A percentile compares a stretch with the other conserved stretches of the same genome.
Evolutionary conservation across 805 yeast genomes (phyloP).

Genomic region (Starmera caribaea): DNA sequence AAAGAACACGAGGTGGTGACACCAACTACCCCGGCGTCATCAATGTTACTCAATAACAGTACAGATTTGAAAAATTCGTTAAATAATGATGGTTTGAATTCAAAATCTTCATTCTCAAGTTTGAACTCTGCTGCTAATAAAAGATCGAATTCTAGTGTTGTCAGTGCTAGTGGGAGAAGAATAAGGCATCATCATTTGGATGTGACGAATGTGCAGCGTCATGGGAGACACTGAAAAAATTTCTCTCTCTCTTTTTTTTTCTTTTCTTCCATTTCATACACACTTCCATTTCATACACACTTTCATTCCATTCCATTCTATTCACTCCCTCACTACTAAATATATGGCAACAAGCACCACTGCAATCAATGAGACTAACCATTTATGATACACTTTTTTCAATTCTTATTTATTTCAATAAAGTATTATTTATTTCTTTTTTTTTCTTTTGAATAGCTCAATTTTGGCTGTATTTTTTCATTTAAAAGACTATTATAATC

Average conservation of each 20-base stretch:
- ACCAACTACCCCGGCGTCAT: not conserved
- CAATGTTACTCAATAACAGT: not conserved
- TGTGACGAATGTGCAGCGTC: slow-evolving; percentile 8
- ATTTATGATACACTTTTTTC: no score
- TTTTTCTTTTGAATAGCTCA: no score
- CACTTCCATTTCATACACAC: no score
- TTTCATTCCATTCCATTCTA: no score
- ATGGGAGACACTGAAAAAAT: slow-evolving; percentile 1
- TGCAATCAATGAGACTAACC: no score
- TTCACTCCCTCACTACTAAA: not conserved
- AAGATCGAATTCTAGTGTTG: slow-evolving; percentile 1
- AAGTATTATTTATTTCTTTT: no score
- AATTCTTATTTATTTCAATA: no score
- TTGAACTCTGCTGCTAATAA: slow-evolving; percentile 7
- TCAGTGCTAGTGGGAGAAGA: not conserved
- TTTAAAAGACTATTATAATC: no score
- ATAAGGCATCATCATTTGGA: slow-evolving; percentile 19
- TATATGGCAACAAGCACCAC: no score
- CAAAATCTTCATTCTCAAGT: slow-evolving; percentile 12
- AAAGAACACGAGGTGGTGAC: no score
- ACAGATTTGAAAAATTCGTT: no score
- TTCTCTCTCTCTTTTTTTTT: not conserved
- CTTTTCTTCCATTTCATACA: not conserved
- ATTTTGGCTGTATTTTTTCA: no score
- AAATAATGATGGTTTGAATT: not conserved